A percentile compares a stretch with the other conserved stretches of the same genome.
Evolutionary conservation across 345 rosid species (phyloP).

Genomic region (Syzygium jambos): DNA sequence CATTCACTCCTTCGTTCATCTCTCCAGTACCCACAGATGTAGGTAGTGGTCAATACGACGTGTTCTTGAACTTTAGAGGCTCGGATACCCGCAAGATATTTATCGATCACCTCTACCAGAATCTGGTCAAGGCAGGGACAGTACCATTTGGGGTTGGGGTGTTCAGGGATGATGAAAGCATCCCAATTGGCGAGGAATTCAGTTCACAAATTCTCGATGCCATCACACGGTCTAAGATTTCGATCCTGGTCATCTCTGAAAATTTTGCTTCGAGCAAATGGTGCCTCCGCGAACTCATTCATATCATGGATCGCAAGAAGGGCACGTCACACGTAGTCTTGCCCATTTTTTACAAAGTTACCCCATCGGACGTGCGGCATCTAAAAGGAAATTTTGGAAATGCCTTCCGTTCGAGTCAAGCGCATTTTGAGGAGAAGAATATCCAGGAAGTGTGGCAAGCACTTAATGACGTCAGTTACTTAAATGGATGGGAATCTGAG

Average conservation of each 20-base stretch:
- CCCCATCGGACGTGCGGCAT: background rate
- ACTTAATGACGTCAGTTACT: too few species aligned
- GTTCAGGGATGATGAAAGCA: background rate
- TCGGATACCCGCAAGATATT: background rate
- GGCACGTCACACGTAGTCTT: fast-evolving
- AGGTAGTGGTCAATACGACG: background rate
- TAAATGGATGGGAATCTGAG: too few species aligned
- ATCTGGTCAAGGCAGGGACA: background rate
- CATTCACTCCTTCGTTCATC: background rate
- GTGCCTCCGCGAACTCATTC: background rate
- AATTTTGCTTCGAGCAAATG: background rate
- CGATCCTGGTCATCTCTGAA: fast-evolving
- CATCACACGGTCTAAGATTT: fast-evolving
- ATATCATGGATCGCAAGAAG: fast-evolving
- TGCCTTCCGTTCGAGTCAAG: fast-evolving
- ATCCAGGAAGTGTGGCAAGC: too few species aligned
- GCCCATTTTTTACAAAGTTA: fast-evolving
- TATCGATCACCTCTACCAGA: background rate
- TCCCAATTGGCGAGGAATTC: background rate
- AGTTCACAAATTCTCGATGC: fast-evolving
- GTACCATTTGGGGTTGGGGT: fast-evolving
- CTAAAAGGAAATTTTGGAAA: too few species aligned
- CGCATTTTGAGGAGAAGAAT: background rate
- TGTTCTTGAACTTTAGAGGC: background rate
- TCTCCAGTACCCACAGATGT: background rate